A percentile compares a stretch with the other conserved stretches of the same genome.
phyloP scores from a whole-genome alignment of 768 basidiomycete genomes.

The Melanogaster broomeanus region DNA sequence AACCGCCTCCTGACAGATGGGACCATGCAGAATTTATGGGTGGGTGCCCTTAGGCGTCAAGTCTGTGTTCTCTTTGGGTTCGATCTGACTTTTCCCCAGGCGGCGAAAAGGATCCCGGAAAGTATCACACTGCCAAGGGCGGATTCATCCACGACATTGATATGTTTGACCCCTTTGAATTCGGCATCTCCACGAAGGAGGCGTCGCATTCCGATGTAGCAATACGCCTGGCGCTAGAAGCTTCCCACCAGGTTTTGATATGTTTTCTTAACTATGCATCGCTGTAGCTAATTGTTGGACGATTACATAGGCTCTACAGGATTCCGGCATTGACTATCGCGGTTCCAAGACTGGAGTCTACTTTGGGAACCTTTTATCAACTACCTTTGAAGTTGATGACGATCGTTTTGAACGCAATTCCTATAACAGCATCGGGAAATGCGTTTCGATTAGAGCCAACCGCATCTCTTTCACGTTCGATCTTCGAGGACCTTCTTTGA shows the following conservation, averaged over 20 bases:
- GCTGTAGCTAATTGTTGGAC: background rate
- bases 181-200: slow-evolving; percentile 23
- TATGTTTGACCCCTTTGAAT: slow-evolving; percentile 23
- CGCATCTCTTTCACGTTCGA: slow-evolving; percentile 24
- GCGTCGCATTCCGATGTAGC: slow-evolving; percentile 17
- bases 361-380: slow-evolving; percentile 20
- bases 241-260: slow-evolving; percentile 6
- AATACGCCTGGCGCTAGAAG: slow-evolving; percentile 21
- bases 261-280: background rate
- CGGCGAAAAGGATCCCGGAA: slow-evolving; percentile 11
- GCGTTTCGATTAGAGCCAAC: slow-evolving; percentile 14
- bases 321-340: slow-evolving; percentile 44
- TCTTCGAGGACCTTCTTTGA: slow-evolving; percentile 43
- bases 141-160: slow-evolving; percentile 18
- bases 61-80: background rate
- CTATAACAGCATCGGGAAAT: slow-evolving; percentile 13
- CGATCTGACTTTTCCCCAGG: background rate
- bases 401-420: slow-evolving; percentile 14
- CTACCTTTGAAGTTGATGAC: slow-evolving; percentile 11
- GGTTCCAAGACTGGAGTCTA: slow-evolving; percentile 39
- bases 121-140: slow-evolving; percentile 9
- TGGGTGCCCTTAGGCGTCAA: background rate
- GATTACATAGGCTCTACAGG: slow-evolving; percentile 30
- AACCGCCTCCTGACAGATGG: slow-evolving; percentile 12
- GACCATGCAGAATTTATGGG: slow-evolving; percentile 12